Evolutionary conservation across 2,329 filamentous ascomycete genomes (phyloP).

Genomic region (Triangularia setosa): DNA sequence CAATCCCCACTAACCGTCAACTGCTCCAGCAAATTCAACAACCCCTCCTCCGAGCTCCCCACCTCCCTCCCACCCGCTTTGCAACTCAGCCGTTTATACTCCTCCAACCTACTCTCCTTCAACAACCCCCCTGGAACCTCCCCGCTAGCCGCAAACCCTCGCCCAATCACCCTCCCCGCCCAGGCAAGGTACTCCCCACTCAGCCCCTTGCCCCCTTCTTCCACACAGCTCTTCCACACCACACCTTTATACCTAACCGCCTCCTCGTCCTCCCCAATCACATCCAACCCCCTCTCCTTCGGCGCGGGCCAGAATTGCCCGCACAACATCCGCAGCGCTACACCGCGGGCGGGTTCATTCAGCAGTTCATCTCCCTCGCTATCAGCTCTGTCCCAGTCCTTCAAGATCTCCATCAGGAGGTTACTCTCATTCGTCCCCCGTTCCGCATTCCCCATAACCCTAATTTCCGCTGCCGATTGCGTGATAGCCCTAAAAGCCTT

Average conservation of each 20-base stretch:
- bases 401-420: slow-evolving; percentile 73
- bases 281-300: slow-evolving; percentile 54
- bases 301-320: slow-evolving; percentile 64
- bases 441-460: slow-evolving; percentile 64
- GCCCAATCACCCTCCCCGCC: slow-evolving; percentile 80
- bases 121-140: slow-evolving; percentile 58
- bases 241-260: slow-evolving; percentile 60
- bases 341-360: slow-evolving; percentile 62
- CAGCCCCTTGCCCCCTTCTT: slow-evolving; percentile 43
- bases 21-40: slow-evolving; percentile 59
- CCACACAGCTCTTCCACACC: slow-evolving; percentile 72
- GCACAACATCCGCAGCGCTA: slow-evolving; percentile 71
- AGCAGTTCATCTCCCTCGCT: slow-evolving; percentile 52
- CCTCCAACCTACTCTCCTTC: slow-evolving; percentile 53
- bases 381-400: slow-evolving; percentile 56
- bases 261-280: slow-evolving; percentile 63
- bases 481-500: slow-evolving; percentile 64
- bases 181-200: slow-evolving; percentile 73
- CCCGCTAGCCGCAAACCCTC: slow-evolving; percentile 76
- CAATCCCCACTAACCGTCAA: slow-evolving; percentile 56
- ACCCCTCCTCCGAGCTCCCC: slow-evolving; percentile 58
- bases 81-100: slow-evolving; percentile 44
- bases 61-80: slow-evolving; percentile 33
- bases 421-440: slow-evolving; percentile 71
- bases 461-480: slow-evolving; percentile 63